Base-by-base conservation (phyloP, 345 rosid species). In the Eucalyptus grandis region DNA sequence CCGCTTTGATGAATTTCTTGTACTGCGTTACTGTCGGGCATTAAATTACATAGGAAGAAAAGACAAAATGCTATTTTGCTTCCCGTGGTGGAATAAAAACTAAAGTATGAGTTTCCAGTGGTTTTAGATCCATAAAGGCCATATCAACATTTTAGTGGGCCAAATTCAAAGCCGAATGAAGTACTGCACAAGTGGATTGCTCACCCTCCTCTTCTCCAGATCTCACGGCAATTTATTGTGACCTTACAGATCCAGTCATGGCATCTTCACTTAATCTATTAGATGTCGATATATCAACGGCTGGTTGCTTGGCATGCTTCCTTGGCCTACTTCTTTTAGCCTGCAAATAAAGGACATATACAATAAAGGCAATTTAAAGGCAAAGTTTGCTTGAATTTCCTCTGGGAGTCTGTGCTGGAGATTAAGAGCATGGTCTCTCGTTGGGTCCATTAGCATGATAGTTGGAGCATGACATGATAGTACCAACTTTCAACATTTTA, bases 1-100 rank as follows among this genome's bases (percentile, higher is more conserved):
- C 83, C 83, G 6, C 26, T 3, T 2, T 6, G 26, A 77, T 0
- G 5, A 77, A 65, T 65, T n/a, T 65, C 77, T 65, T n/a, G 77
- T n/a, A 14, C 21, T 4, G 6, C 8, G 40, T 65, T 65, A 65
- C 2, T 15, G 37, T 3, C 1, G 0, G 11, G 22, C 40, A 14
- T 65, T n/a, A 8, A 65, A 8, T 14, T n/a, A n/a, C 77, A n/a
- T 14, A 40, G 37, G 40, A 17, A 65, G 5, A 65, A n/a, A 65
- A n/a, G 77, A 65, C 40, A 65, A 7, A 65, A 65, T n/a, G 77
- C 40, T 65, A 65, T 65, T n/a, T 65, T 65, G 77, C 77, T n/a
- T 15, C 31, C 17, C 21, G 34, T n/a, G 34, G 19, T 14, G 77
- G 77, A 65, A 31, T 65, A 65, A n/a, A n/a, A 65, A n/a, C 21